phyloP scores from a whole-genome alignment of 805 yeast genomes.

The Wickerhamiella cacticola region DNA sequence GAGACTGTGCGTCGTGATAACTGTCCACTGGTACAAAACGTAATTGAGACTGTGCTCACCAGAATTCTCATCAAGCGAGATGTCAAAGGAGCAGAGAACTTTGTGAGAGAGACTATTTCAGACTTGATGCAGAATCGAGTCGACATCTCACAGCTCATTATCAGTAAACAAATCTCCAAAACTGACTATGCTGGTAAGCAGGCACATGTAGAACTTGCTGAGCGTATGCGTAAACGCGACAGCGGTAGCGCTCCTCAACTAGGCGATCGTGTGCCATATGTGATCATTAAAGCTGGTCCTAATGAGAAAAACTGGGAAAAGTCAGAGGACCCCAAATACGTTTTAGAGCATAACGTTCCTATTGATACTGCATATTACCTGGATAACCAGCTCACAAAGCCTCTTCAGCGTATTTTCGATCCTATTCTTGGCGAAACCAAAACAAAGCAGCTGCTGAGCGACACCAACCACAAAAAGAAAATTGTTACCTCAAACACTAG shows the following conservation, averaged over 20 bases:
- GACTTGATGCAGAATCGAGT: slow-evolving; percentile 82
- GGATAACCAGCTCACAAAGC: slow-evolving; percentile 86
- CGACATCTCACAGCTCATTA: slow-evolving; percentile 86
- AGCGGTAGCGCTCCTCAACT: slow-evolving; percentile 94
- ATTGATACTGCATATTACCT: slow-evolving; percentile 90
- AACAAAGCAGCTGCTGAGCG: slow-evolving; percentile 67
- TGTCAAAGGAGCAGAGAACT: slow-evolving; percentile 70
- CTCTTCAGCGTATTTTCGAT: slow-evolving; percentile 83
- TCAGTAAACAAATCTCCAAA: slow-evolving; percentile 79
- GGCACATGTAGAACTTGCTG: slow-evolving; percentile 94
- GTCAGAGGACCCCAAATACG: slow-evolving; percentile 93
- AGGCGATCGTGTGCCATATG: slow-evolving; percentile 98
- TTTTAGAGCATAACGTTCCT: slow-evolving; percentile 80
- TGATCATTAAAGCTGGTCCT: slow-evolving; percentile 69
- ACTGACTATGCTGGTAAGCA: slow-evolving; percentile 92
- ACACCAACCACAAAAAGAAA: slow-evolving; percentile 67
- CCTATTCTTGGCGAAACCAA: slow-evolving; percentile 83
- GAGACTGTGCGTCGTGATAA: slow-evolving; percentile 98
- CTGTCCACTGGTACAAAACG: slow-evolving; percentile 87
- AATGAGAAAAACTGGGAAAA: slow-evolving; percentile 82
- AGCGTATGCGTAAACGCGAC: slow-evolving; percentile 90
- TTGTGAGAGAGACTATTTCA: slow-evolving; percentile 77
- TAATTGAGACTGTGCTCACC: slow-evolving; percentile 80
- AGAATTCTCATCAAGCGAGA: slow-evolving; percentile 77
- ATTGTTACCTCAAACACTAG: slow-evolving; percentile 66